Evolutionary conservation across 179 eudicot species (phyloP).

Genomic region (Spergularia azorica): DNA sequence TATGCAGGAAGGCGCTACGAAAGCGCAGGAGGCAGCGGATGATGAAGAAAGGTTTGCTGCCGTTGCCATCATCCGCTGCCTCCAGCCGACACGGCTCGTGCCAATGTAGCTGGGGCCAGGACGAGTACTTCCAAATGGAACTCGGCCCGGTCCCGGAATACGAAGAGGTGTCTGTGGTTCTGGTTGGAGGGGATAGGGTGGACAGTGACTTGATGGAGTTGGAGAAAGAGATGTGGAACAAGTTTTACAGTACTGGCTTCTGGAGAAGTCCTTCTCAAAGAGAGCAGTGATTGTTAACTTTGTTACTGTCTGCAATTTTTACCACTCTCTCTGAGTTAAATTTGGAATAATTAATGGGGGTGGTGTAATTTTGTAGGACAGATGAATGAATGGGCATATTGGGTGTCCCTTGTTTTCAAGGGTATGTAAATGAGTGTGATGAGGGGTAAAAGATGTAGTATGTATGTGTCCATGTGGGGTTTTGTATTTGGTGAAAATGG

Average conservation of each 20-base stretch:
- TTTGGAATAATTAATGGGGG: neutral
- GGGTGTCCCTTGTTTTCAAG: too few species aligned
- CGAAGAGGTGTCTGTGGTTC: constrained; percentile 4
- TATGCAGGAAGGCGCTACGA: constrained; percentile 31
- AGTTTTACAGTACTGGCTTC: constrained; percentile 30
- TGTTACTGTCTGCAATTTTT: neutral
- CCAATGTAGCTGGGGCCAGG: neutral
- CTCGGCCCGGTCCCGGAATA: constrained; percentile 5
- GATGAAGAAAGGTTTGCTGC: constrained; percentile 27
- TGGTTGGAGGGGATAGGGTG: constrained; percentile 18
- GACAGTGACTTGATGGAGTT: constrained; percentile 31
- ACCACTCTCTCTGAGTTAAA: neutral
- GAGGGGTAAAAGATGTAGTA: neutral
- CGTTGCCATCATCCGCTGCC: constrained; percentile 2
- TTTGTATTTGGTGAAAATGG: constrained; percentile 15
- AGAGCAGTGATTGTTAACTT: neutral
- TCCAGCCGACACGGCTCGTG: neutral
- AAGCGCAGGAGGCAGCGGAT: constrained; percentile 15
- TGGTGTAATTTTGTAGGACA: constrained; percentile 4
- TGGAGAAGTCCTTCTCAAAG: constrained; percentile 41
- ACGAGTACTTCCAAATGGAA: constrained; percentile 4
- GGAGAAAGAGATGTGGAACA: constrained; percentile 39
- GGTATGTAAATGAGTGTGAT: neutral
- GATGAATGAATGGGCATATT: too few species aligned
- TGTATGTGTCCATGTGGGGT: neutral